A percentile compares a stretch with the other conserved stretches of the same genome.
These are phyloP conservation scores for Hortiboletus rubellus DNA, from an alignment of 1,284 basidiomycete species.

Conservation along the genomic window DNA sequence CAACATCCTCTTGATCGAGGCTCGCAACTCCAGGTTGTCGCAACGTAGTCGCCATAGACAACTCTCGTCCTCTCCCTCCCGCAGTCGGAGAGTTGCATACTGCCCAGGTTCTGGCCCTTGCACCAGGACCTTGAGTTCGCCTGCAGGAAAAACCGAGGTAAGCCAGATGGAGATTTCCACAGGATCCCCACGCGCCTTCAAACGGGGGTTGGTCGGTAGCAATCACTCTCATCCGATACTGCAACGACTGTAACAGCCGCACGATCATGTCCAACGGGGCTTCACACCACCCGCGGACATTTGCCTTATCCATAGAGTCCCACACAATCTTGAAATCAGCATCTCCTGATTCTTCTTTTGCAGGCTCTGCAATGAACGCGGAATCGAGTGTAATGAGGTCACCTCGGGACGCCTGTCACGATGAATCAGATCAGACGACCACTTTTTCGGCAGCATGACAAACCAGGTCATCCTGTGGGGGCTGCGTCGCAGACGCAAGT, in stretches of 20 bases:
- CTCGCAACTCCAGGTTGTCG: conserved; percentile 42
- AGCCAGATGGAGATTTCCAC: background rate
- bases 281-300: conserved; percentile 66
- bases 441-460: conserved; percentile 5
- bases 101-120: conserved; percentile 23
- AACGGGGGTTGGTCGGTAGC: conserved; percentile 57
- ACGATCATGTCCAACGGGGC: conserved; percentile 52
- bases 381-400: conserved; percentile 73
- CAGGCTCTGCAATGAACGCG: conserved; percentile 55
- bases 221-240: conserved; percentile 49
- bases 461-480: conserved; percentile 24
- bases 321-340: conserved; percentile 56
- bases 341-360: conserved; percentile 24
- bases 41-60: conserved; percentile 73
- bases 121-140: conserved; percentile 63
- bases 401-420: conserved; percentile 40
- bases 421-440: conserved; percentile 14
- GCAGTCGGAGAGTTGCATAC: conserved; percentile 52
- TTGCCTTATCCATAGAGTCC: conserved; percentile 48
- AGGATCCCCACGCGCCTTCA: conserved; percentile 44
- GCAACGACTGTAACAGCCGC: conserved; percentile 50
- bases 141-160: conserved; percentile 37
- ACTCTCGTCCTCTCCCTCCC: conserved; percentile 64
- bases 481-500: background rate
- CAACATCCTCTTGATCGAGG: conserved; percentile 41